Conservation (phyloP, 2,329 filamentous ascomycete genomes). For the Xylariales sp. region DNA sequence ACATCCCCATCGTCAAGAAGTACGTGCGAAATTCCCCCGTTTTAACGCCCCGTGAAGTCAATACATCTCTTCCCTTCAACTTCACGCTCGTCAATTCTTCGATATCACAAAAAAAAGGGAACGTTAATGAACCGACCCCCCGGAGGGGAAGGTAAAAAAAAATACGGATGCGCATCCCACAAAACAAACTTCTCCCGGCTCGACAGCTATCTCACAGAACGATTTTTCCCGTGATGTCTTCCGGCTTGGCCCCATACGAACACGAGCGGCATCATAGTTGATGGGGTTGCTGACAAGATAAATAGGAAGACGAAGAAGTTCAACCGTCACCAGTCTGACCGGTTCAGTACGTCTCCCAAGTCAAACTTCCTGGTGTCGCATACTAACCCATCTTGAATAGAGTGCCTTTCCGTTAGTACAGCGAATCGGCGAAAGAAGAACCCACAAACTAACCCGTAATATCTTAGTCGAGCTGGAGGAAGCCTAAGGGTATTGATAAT, state of each 20-base stretch:
- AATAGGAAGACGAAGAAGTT: constrained; percentile 80
- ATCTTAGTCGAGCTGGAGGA: constrained; percentile 77
- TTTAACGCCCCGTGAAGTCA: constrained; percentile 30
- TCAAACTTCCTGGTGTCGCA: background rate
- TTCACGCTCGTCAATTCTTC: background rate
- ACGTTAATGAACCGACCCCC: no score
- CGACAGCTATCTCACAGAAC: background rate
- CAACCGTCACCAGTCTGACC: constrained; percentile 97
- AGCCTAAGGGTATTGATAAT: constrained; percentile 99
- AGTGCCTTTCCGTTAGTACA: constrained; percentile 39
- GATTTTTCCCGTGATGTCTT: constrained; percentile 1
- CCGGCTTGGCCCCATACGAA: constrained; percentile 5
- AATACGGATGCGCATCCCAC: constrained; percentile 17
- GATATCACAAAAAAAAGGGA: background rate
- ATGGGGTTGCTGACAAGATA: constrained; percentile 53
- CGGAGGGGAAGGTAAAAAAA: no score
- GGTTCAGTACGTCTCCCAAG: constrained; percentile 84
- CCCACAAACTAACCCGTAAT: constrained; percentile 20
- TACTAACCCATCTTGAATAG: constrained; percentile 34
- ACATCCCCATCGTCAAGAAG: constrained; percentile 99
- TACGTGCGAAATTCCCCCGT: constrained; percentile 67
- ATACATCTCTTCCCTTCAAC: constrained; percentile 4
- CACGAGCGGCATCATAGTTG: background rate
- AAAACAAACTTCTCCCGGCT: background rate
- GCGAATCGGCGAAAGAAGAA: constrained; percentile 3